phyloP scores from a whole-genome alignment of 805 yeast species.

The Cyberlindnera mrakii region DNA sequence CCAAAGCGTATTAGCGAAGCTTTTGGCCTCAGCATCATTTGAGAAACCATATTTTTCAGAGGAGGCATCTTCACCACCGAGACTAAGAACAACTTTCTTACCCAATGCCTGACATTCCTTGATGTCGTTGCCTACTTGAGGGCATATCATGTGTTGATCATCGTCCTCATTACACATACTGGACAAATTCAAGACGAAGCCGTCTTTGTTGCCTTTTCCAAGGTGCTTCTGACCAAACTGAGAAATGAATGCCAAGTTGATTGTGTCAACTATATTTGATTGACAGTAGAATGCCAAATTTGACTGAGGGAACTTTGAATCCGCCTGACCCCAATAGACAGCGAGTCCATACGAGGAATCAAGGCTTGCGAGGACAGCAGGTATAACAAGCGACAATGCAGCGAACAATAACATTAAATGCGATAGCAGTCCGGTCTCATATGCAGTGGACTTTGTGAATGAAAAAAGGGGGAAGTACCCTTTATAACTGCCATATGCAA shows the following conservation, averaged over 20 bases:
- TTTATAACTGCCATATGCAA: too few species aligned
- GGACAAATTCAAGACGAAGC: conserved; percentile 47
- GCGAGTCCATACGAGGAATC: conserved; percentile 32
- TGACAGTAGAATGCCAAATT: conserved; percentile 51
- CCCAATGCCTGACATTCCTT: conserved; percentile 72
- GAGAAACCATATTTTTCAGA: conserved; percentile 64
- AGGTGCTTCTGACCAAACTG: conserved; percentile 12
- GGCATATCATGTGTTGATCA: conserved; percentile 34
- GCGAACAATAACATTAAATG: neutral
- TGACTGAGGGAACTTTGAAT: conserved; percentile 38
- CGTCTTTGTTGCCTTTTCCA: conserved; percentile 5
- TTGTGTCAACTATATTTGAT: conserved; percentile 62
- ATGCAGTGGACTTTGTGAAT: neutral
- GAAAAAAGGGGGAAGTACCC: neutral
- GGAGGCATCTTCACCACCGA: conserved; percentile 65
- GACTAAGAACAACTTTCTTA: conserved; percentile 67
- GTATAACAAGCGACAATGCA: too few species aligned
- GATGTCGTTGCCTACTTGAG: conserved; percentile 63
- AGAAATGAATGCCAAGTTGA: conserved; percentile 56
- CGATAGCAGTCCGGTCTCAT: neutral
- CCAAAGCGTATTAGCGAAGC: conserved; percentile 54
- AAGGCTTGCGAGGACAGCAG: conserved; percentile 1
- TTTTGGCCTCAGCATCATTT: conserved; percentile 66
- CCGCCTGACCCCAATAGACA: conserved; percentile 73
- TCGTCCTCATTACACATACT: conserved; percentile 34